phyloP scores from a whole-genome alignment of 106 monocot species.

The Chionographis japonica region DNA sequence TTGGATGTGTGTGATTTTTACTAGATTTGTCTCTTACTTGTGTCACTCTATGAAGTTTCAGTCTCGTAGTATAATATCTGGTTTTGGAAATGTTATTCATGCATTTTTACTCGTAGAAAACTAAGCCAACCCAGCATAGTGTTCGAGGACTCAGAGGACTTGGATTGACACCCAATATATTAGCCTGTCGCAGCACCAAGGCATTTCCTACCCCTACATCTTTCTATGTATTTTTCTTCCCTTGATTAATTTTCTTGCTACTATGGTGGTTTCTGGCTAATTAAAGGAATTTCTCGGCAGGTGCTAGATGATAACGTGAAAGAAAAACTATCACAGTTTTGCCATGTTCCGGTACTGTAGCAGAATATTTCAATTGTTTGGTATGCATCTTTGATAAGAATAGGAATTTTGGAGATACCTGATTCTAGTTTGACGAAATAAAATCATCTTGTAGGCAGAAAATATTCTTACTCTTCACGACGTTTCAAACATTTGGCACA shows the following conservation, averaged over 20 bases:
- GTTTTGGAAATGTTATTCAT: constrained; percentile 4
- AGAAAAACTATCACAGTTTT: constrained; percentile 60
- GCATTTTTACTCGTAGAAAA: constrained; percentile 40
- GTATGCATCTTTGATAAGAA: too few relatives aligned
- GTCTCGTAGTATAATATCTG: not conserved
- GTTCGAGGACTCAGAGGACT: constrained; percentile 51
- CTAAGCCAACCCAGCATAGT: constrained; percentile 77
- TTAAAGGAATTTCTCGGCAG: constrained; percentile 20
- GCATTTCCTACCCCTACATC: constrained; percentile 8
- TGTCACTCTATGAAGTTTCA: not conserved
- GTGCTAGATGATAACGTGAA: constrained; percentile 49
- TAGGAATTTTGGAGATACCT: too few relatives aligned
- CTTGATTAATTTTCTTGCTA: not conserved
- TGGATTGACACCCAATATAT: constrained; percentile 60
- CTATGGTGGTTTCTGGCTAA: constrained; percentile 1
- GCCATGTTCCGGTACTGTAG: constrained; percentile 49
- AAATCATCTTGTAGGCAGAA: constrained; percentile 31
- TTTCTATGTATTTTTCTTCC: not conserved
- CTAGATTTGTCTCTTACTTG: too few relatives aligned
- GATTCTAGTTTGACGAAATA: not conserved
- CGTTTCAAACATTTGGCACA: constrained; percentile 68
- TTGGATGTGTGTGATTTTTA: not conserved
- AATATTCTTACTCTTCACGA: constrained; percentile 59
- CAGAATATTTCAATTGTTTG: not conserved
- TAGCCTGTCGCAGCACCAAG: constrained; percentile 58